Base-by-base conservation (phyloP, 257 asterid genomes). In the Orobanche coerulescens region DNA sequence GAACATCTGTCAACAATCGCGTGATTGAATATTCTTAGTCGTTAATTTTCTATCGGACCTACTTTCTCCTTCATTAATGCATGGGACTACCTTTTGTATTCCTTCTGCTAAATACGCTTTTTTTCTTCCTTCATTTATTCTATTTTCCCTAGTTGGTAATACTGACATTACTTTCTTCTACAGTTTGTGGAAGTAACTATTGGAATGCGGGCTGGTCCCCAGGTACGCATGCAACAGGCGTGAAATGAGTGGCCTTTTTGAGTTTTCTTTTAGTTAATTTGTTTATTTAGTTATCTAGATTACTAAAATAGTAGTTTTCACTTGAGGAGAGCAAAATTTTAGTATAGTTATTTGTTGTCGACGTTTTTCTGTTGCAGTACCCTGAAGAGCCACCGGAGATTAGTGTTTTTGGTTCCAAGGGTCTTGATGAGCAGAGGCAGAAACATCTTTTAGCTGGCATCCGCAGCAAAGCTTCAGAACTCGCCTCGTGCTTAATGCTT, bases 121-220 rank as follows among this genome's bases (percentile, higher is more conserved):
- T 14, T 23, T 6, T 51, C 22, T 28, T 18, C 15, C 37, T 4
- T 16, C 67, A 28, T 40, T 4, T 51, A 11, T 26, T 18, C 28
- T 30, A 43, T 57, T 30, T 58, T 51, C 9, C 37, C 52, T 37
- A 39, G 46, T 48, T 64, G 58, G 52, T 39, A 51, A 48, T 43
- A 46, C 25, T 48, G 26, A 57, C 22, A 18, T 10, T 58, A 4
- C 34, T 65, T 51, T 71, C 64, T 44, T 71, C 61, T 76, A 77
- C 85, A 87, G 98, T 91, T 91, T 75, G 96, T 88, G 69, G 95
- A 88, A 82, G 96, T 95, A 58, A 70, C 76, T 58, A 75, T 91
- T 19, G 91, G 81, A 43, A 91, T 91, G 26, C 81, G 42, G 50
- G 92, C 96, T 31, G 82, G 77, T 68, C 71, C 84, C 52, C 70